phyloP scores from a whole-genome alignment of 345 rosid species.

The Melaleuca quinquenervia region DNA sequence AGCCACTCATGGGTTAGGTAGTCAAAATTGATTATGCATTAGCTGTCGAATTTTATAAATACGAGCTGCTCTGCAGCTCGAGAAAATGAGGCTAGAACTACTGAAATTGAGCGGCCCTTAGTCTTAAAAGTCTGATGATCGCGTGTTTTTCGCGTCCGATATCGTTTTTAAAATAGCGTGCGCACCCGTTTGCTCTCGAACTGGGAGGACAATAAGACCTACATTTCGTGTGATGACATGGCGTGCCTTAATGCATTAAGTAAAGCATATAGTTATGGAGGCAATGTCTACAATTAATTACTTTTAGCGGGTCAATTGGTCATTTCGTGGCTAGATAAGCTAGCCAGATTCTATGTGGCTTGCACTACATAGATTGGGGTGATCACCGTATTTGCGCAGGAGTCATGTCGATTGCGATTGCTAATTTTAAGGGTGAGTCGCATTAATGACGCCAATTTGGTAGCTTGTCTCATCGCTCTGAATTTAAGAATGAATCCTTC shows the following conservation, averaged over 20 bases:
- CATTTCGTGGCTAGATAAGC: background rate
- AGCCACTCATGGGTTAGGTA: background rate
- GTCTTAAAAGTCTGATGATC: background rate
- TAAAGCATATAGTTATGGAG: background rate
- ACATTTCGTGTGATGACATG: background rate
- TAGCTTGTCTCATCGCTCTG: background rate
- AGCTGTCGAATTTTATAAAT: background rate
- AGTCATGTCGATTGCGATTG: background rate
- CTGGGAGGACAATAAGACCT: background rate
- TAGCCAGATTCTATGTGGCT: background rate
- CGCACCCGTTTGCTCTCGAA: background rate
- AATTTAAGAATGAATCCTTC: background rate
- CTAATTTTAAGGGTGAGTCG: background rate
- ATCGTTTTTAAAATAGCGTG: background rate
- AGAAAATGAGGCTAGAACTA: background rate
- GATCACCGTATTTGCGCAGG: background rate
- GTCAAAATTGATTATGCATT: background rate
- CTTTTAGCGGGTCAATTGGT: background rate
- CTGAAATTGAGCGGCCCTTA: background rate
- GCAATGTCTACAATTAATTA: background rate
- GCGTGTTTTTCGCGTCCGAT: background rate
- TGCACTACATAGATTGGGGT: background rate
- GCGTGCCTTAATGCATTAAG: background rate
- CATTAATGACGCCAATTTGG: background rate
- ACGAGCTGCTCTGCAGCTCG: accelerated